These are phyloP conservation scores for Termitomyces sp. DNA, from an alignment of 768 basidiomycete genomes.

Conservation along the genomic window DNA sequence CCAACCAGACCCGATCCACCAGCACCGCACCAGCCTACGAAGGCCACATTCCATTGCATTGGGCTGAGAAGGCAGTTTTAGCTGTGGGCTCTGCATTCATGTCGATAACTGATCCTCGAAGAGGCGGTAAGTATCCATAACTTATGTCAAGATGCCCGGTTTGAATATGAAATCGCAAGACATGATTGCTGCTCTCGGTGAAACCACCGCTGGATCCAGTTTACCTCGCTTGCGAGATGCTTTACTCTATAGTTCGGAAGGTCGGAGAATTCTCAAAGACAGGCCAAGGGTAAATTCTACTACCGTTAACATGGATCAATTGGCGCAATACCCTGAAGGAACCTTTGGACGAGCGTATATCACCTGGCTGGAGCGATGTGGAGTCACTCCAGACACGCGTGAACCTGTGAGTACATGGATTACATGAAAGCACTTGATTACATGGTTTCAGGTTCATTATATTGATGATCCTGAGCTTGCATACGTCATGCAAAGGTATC, in stretches of 20 bases:
- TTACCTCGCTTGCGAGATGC: constrained; percentile 69
- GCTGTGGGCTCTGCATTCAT: constrained; percentile 82
- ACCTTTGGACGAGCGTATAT: constrained; percentile 85
- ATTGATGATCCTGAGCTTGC: constrained; percentile 93
- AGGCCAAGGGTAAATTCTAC: constrained; percentile 75
- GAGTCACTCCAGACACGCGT: constrained; percentile 90
- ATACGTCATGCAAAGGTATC: constrained; percentile 96
- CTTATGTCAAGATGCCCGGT: neutral
- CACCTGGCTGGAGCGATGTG: constrained; percentile 84
- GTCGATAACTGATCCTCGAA: constrained; percentile 72
- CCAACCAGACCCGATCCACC: constrained; percentile 8
- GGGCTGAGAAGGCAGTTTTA: constrained; percentile 80
- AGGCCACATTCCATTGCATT: constrained; percentile 76
- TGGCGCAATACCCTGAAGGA: constrained; percentile 66
- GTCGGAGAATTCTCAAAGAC: constrained; percentile 76
- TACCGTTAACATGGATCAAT: constrained; percentile 65
- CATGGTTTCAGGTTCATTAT: constrained; percentile 71
- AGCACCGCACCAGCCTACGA: constrained; percentile 52
- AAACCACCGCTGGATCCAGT: constrained; percentile 81
- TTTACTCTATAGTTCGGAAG: constrained; percentile 79
- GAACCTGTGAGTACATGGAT: constrained; percentile 55
- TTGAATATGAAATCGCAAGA: constrained; percentile 41
- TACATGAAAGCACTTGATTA: constrained; percentile 1
- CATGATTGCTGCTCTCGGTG: constrained; percentile 92
- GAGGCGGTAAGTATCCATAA: constrained; percentile 63